phyloP scores from a whole-genome alignment of 768 basidiomycete species.

The Collybia nuda region DNA sequence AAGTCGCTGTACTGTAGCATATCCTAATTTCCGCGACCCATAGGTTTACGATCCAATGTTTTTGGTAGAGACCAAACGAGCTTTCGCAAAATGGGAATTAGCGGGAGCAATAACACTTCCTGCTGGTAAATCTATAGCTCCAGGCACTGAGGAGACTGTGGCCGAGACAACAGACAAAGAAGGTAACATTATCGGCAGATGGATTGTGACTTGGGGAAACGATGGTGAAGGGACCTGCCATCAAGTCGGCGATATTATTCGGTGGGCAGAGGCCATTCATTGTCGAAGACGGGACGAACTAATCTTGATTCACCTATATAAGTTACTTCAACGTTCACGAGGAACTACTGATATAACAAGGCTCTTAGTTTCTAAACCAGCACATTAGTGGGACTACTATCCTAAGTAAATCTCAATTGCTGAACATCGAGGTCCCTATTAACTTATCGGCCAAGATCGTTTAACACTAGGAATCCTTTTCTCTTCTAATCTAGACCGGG shows the following conservation, averaged over 20 bases:
- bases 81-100: constrained; percentile 83
- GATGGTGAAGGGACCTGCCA: constrained; percentile 63
- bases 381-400: too few species aligned
- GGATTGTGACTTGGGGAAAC: constrained; percentile 77
- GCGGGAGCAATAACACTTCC: constrained; percentile 52
- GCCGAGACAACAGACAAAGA: constrained; percentile 68
- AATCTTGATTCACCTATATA: not conserved
- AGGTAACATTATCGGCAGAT: constrained; percentile 66
- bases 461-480: too few species aligned
- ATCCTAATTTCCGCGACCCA: not conserved
- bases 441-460: too few species aligned
- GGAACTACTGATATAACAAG: constrained; percentile 32
- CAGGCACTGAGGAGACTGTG: constrained; percentile 71
- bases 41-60: constrained; percentile 74
- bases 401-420: too few species aligned
- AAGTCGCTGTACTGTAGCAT: not conserved
- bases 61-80: constrained; percentile 61
- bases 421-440: too few species aligned
- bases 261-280: constrained; percentile 44
- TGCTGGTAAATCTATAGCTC: constrained; percentile 28
- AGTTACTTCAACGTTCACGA: constrained; percentile 50
- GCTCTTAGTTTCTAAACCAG: too few species aligned
- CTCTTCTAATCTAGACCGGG: too few species aligned
- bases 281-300: not conserved
- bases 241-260: constrained; percentile 59